These are phyloP conservation scores for Actinomucor elegans DNA, from an alignment of 371 early-diverging fungal species.

Conservation along the genomic window DNA sequence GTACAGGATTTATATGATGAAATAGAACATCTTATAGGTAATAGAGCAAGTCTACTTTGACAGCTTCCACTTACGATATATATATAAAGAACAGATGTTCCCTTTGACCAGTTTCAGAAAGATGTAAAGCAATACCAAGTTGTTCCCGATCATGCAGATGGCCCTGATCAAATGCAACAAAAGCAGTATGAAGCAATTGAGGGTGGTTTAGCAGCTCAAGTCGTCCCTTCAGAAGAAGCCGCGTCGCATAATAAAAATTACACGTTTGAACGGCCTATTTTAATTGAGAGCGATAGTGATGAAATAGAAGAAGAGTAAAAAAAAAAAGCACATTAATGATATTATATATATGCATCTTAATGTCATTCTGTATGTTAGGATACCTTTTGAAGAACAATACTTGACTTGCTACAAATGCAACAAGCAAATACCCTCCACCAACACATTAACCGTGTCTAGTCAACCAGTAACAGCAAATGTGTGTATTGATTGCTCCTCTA, in stretches of 20 bases:
- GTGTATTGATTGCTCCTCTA: slow-evolving; percentile 4
- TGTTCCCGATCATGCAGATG: not conserved
- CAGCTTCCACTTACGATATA: not conserved
- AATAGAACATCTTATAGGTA: slow-evolving; percentile 25
- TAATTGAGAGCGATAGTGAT: slow-evolving; percentile 26
- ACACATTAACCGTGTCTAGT: not conserved
- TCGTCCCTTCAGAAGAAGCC: too few relatives aligned
- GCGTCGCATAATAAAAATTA: too few relatives aligned
- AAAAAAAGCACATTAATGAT: too few relatives aligned
- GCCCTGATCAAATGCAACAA: not conserved
- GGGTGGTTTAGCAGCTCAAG: not conserved
- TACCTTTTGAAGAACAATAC: too few relatives aligned
- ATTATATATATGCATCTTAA: too few relatives aligned
- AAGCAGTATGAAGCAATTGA: not conserved
- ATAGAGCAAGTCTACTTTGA: not conserved
- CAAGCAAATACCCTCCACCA: not conserved
- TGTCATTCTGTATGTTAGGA: too few relatives aligned
- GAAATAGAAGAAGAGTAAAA: slow-evolving; percentile 23
- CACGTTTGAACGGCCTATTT: slow-evolving; percentile 16
- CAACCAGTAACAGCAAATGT: not conserved
- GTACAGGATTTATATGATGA: slow-evolving; percentile 19
- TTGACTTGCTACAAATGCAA: slow-evolving; percentile 12
- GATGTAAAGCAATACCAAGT: not conserved
- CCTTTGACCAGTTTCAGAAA: slow-evolving; percentile 6
- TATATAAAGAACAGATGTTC: slow-evolving; percentile 3